Percentiles rank a stretch among this genome's conserved stretches.
Evolutionary conservation across 495 filamentous ascomycete species (phyloP).

Genomic region (Apodospora peruviana): DNA sequence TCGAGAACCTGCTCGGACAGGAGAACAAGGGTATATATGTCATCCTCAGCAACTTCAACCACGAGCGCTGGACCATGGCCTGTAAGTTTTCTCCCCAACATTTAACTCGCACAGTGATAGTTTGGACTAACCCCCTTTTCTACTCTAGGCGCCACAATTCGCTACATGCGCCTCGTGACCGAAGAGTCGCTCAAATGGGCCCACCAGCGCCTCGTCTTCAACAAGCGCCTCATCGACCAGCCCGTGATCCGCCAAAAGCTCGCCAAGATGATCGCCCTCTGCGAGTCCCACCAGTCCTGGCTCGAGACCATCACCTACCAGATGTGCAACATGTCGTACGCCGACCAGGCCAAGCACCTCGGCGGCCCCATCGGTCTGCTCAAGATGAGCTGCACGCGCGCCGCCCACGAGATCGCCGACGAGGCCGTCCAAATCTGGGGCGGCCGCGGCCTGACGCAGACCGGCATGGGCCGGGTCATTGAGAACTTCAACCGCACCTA

Average conservation of each 20-base stretch:
- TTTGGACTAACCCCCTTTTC: not conserved
- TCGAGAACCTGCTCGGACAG: conserved; percentile 70
- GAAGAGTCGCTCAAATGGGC: conserved; percentile 88
- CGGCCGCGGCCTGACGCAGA: conserved; percentile 72
- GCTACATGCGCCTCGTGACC: conserved; percentile 60
- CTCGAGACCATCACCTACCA: conserved; percentile 78
- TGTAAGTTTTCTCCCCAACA: conserved; percentile 18
- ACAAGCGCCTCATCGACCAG: conserved; percentile 74
- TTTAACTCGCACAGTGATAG: too few species aligned
- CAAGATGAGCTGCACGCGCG: conserved; percentile 71
- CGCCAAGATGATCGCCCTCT: conserved; percentile 80
- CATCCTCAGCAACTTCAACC: conserved; percentile 86
- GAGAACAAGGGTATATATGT: conserved; percentile 86
- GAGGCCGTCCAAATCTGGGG: conserved; percentile 84
- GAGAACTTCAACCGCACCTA: conserved; percentile 81
- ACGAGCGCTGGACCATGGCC: conserved; percentile 69
- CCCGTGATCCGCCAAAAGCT: conserved; percentile 85
- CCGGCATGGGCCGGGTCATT: conserved; percentile 74
- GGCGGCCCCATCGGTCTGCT: conserved; percentile 79
- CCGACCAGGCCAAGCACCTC: conserved; percentile 67
- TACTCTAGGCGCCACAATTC: conserved; percentile 53
- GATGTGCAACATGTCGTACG: conserved; percentile 81
- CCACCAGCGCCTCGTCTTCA: conserved; percentile 83
- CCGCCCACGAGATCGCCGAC: conserved; percentile 77
- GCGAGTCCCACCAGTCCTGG: conserved; percentile 80